Conservation (phyloP, 768 basidiomycete species). For the Naganishia friedmannii region DNA sequence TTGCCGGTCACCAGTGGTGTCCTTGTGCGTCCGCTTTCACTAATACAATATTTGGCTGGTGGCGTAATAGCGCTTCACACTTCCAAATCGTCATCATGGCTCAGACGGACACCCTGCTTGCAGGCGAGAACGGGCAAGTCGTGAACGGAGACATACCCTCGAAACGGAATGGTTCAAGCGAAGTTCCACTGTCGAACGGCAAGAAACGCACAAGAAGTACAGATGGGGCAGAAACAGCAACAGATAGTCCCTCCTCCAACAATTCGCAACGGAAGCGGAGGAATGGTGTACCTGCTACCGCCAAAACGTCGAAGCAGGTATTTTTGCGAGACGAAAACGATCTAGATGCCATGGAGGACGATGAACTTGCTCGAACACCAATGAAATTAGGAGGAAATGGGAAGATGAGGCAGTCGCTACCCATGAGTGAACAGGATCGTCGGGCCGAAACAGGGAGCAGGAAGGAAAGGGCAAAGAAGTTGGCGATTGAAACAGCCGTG, state of each 20-base stretch:
- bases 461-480: constrained; percentile 34
- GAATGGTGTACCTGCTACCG: background rate
- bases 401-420: constrained; percentile 1
- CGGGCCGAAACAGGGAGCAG: background rate
- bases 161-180: constrained; percentile 1
- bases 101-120: background rate
- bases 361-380: constrained; percentile 1
- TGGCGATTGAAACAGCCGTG: constrained; percentile 38
- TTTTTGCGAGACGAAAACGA: constrained; percentile 11
- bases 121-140: background rate
- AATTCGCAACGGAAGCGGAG: constrained; percentile 7
- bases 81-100: background rate
- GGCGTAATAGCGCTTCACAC: background rate
- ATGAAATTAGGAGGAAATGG: background rate
- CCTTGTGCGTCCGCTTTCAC: background rate
- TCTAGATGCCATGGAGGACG: constrained; percentile 12
- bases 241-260: background rate
- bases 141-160: constrained; percentile 4
- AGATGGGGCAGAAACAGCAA: background rate
- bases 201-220: constrained; percentile 6
- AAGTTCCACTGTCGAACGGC: constrained; percentile 1
- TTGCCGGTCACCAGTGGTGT: background rate
- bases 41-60: background rate
- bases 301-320: constrained; percentile 3
- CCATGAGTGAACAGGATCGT: background rate